Evolutionary conservation across 2,329 filamentous ascomycete species (phyloP).

Genomic region (Aspergillus glaucus): DNA sequence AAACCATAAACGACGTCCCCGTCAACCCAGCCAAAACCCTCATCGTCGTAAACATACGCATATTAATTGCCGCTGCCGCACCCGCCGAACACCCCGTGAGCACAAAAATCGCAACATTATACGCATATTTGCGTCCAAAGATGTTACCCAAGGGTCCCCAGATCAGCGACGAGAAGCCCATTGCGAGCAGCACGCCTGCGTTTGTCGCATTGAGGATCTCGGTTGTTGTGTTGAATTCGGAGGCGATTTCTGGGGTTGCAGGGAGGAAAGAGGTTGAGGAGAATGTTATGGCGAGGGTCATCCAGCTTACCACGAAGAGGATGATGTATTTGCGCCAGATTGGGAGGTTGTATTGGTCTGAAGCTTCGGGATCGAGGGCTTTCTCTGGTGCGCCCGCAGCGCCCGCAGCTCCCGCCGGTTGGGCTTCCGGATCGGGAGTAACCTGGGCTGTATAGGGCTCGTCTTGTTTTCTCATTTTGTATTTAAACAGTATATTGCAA

Average conservation of each 20-base stretch:
- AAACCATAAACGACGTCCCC: conserved; percentile 36
- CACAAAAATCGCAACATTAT: conserved; percentile 30
- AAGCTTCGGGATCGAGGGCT: neutral
- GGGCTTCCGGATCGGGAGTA: neutral
- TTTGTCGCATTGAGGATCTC: conserved; percentile 33
- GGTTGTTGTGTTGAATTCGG: conserved; percentile 29
- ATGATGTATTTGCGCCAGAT: conserved; percentile 37
- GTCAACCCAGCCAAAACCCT: conserved; percentile 30
- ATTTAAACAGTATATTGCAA: too few relatives aligned
- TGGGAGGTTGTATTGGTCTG: conserved; percentile 17
- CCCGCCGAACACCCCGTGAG: conserved; percentile 27
- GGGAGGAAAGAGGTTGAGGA: conserved; percentile 38
- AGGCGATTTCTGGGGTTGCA: conserved; percentile 35
- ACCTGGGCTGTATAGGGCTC: too few relatives aligned
- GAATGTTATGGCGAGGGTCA: conserved; percentile 37
- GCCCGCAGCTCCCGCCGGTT: neutral
- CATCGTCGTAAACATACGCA: conserved; percentile 32
- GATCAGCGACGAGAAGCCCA: conserved; percentile 33
- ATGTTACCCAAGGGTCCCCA: conserved; percentile 29
- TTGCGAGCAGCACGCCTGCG: conserved; percentile 31
- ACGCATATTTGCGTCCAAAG: conserved; percentile 24
- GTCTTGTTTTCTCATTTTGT: too few relatives aligned
- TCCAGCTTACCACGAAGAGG: conserved; percentile 38
- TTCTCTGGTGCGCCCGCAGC: neutral
- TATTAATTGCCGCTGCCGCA: conserved; percentile 24